Evolutionary conservation across 176 grass and related monocot genomes (phyloP), one percentile per base, ranked within the genome.

Genomic region (Pontederia paniculata): DNA sequence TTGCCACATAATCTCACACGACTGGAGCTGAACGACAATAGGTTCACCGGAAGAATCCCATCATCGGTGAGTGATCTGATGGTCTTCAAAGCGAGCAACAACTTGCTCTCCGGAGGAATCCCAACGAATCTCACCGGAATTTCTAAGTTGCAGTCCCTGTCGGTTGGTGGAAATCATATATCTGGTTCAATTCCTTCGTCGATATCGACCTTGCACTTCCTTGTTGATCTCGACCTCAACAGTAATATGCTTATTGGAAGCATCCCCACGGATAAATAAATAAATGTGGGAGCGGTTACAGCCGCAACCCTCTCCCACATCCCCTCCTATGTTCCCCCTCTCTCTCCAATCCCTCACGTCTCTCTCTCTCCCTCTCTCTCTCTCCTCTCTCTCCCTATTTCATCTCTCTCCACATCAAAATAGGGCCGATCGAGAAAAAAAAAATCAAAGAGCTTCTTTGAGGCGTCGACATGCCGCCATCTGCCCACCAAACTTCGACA

Each of bases 1-100:
- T 48, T 89, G 0, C 66, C 70, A 1, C 1, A 0, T 2, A 83
- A 81, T 55, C 70, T 86, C 0, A 25, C 70, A 10, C 57, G 82
- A 15, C 60, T 95, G 11, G 82, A 95, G 48, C 83, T 95, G 21
- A 37, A 74, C 0, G 63, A 83, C 50, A 95, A 95, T 69, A 42
- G 19, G 23, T 86, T 95, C 43, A 67, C 78, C 13, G 85, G 90
- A 20, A 9, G 75, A 9, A 9, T 95, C 47, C 85, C 90, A 4
- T 44, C 48, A 0, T 62, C 52, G 0, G 53, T 75, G 0, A 14
- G 18, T 0, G 25, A 3, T 19, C 31, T 95, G 5, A 9, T 0
- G 12, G 75, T 89, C 23, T 65, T 95, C 31, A 42, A 15, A 2
- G 89, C 76, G 1, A 72, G 69, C 54, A 89, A 85, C 73, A 95